Evolutionary conservation across 2,329 filamentous ascomycete species (phyloP), one percentile per base, ranked within the genome.

Genomic region (Boeremia exigua): DNA sequence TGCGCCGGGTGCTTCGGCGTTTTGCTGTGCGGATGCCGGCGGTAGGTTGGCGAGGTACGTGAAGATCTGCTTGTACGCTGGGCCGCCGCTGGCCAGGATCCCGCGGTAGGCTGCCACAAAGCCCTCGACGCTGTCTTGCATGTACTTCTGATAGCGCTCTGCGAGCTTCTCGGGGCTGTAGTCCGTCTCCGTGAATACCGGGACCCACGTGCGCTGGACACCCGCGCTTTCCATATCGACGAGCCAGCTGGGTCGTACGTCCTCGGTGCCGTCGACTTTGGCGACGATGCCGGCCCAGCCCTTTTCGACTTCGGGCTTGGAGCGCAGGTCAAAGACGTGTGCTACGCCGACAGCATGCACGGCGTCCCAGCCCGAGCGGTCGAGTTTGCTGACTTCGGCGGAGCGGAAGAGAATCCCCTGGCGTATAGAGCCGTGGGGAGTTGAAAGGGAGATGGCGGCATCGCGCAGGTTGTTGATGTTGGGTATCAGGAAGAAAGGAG

Each of bases 241-340:
- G 2, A 70, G 49, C 68, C 70, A 68, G 6, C 45, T 58, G 0
- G 62, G 61, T 6, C 52, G 57, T 2, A 81, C 72, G 4, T 78
- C 73, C 58, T 52, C 71, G 53, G 42, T 68, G 57, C 61, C 75
- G 60, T 68, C 76, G 69, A 64, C 65, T 23, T 67, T 65, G 9
- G 62, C 65, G 0, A 61, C 56, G 25, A 67, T 52, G 3, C 61
- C 66, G 0, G 52, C 54, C 66, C 66, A 70, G 1, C 63, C 72
- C 25, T 75, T 72, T 51, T 82, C 74, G 48, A 90, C 83, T 76
- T 91, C 88, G 15, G 79, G 76, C 15, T 75, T 73, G 25, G 85
- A 88, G 50, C 90, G 83, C 9, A 92, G 78, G 76, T 92, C 89
- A 70, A 87, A 92, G 47, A 90, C 82, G 59, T 82, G 79, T 23